Evolutionary conservation across 2,329 filamentous ascomycete species (phyloP).

Genomic region (Aspergillus aculeatus): DNA sequence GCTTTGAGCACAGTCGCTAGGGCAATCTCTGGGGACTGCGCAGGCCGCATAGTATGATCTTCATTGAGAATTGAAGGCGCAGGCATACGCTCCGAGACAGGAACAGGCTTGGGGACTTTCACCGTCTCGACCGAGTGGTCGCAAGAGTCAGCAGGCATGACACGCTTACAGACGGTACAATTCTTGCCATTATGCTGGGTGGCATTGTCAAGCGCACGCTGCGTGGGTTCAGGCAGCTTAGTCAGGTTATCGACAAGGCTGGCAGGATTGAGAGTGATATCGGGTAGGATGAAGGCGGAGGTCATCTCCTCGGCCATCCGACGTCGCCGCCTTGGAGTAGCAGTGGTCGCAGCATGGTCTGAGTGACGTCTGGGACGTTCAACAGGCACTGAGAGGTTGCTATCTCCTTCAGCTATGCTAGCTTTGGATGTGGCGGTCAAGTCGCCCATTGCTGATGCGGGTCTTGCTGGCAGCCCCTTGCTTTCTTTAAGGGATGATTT

Average conservation of each 20-base stretch:
- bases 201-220: constrained; percentile 42
- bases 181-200: constrained; percentile 53
- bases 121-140: constrained; percentile 34
- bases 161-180: constrained; percentile 57
- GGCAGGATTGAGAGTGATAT: constrained; percentile 54
- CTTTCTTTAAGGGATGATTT: constrained; percentile 57
- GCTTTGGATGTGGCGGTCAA: constrained; percentile 32
- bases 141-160: constrained; percentile 36
- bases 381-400: constrained; percentile 28
- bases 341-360: constrained; percentile 50
- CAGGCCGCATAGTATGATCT: constrained; percentile 60
- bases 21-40: constrained; percentile 68
- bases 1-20: constrained; percentile 81
- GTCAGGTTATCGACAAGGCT: constrained; percentile 29
- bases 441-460: constrained; percentile 37
- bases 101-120: constrained; percentile 50
- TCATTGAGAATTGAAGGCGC: constrained; percentile 47
- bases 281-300: constrained; percentile 63
- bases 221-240: constrained; percentile 39
- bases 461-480: constrained; percentile 36
- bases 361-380: constrained; percentile 40
- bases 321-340: constrained; percentile 51
- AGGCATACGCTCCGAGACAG: constrained; percentile 52
- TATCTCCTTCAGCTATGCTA: constrained; percentile 29
- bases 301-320: constrained; percentile 56